Conservation (phyloP, 768 basidiomycete species). For the Fibroporia radiculosa region DNA sequence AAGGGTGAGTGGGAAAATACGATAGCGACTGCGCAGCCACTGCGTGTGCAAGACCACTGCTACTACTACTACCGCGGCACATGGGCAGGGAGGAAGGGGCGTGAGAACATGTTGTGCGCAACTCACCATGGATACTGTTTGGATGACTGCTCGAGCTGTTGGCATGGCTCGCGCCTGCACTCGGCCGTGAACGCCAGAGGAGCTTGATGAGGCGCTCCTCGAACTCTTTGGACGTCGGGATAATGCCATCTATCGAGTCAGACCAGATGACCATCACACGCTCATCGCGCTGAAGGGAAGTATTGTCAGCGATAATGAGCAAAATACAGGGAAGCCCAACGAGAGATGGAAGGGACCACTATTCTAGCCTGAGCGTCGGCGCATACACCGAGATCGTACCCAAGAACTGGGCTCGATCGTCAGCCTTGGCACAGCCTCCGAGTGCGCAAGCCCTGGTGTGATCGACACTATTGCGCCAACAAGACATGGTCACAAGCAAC, state of each 20-base stretch:
- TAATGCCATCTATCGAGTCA: conserved; percentile 69
- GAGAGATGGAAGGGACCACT: background rate
- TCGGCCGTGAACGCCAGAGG: conserved; percentile 39
- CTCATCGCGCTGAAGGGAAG: conserved; percentile 56
- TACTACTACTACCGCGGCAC: background rate
- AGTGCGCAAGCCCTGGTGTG: too few relatives aligned
- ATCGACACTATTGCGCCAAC: too few relatives aligned
- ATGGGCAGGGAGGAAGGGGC: background rate
- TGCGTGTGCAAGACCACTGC: too few relatives aligned
- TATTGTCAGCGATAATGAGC: too few relatives aligned
- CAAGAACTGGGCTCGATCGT: too few relatives aligned
- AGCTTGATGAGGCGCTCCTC: conserved; percentile 52
- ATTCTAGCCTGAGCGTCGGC: too few relatives aligned
- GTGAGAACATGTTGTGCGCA: background rate
- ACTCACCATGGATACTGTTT: conserved; percentile 14
- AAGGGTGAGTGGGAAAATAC: too few relatives aligned
- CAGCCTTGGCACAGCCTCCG: too few relatives aligned
- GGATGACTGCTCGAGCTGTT: conserved; percentile 17
- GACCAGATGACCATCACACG: conserved; percentile 82
- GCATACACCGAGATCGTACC: too few relatives aligned
- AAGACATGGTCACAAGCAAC: too few relatives aligned
- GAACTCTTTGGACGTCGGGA: conserved; percentile 44
- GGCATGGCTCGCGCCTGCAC: conserved; percentile 21
- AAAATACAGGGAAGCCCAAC: background rate
- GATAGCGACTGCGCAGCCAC: too few relatives aligned